A percentile compares a stretch with the other conserved stretches of the same genome.
Conservation (phyloP, 2,329 filamentous ascomycete genomes). For the Parascedosporium putredinis region DNA sequence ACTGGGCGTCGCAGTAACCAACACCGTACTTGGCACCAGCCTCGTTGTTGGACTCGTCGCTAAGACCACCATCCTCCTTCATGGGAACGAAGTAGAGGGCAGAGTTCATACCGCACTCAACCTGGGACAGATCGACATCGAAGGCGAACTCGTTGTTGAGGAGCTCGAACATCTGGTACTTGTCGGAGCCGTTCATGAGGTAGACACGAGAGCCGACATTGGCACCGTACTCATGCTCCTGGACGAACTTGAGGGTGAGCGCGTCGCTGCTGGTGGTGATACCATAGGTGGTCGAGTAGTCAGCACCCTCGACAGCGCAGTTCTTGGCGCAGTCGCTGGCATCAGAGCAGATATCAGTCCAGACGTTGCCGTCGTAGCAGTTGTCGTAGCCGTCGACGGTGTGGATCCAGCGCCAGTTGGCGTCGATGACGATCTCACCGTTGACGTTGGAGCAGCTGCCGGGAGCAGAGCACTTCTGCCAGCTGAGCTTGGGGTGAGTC, state of each 20-base stretch:
- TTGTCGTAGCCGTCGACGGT: conserved; percentile 27
- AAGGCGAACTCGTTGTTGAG: conserved; percentile 55
- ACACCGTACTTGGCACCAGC: conserved; percentile 43
- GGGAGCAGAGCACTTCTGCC: conserved; percentile 30
- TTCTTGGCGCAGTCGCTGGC: conserved; percentile 30
- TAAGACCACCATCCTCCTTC: conserved; percentile 40
- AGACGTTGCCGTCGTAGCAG: conserved; percentile 36
- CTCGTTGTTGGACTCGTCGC: conserved; percentile 32
- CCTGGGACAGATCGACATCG: conserved; percentile 53
- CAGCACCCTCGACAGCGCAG: conserved; percentile 35
- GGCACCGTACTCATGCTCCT: conserved; percentile 30
- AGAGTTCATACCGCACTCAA: conserved; percentile 56
- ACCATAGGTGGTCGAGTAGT: conserved; percentile 34
- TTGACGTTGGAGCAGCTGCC: conserved; percentile 30
- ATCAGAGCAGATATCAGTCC: conserved; percentile 26
- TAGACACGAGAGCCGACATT: conserved; percentile 42
- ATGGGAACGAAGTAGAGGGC: conserved; percentile 51
- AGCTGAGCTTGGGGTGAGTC: conserved; percentile 32
- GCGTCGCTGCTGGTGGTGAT: conserved; percentile 33
- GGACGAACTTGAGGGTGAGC: conserved; percentile 40
- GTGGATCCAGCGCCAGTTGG: conserved; percentile 47
- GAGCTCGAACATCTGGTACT: conserved; percentile 51
- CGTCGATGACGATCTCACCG: conserved; percentile 36
- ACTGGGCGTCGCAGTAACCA: conserved; percentile 41
- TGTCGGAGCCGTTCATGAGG: conserved; percentile 41